Conservation (phyloP, 106 monocot genomes). For the Dactylorhiza incarnata region DNA sequence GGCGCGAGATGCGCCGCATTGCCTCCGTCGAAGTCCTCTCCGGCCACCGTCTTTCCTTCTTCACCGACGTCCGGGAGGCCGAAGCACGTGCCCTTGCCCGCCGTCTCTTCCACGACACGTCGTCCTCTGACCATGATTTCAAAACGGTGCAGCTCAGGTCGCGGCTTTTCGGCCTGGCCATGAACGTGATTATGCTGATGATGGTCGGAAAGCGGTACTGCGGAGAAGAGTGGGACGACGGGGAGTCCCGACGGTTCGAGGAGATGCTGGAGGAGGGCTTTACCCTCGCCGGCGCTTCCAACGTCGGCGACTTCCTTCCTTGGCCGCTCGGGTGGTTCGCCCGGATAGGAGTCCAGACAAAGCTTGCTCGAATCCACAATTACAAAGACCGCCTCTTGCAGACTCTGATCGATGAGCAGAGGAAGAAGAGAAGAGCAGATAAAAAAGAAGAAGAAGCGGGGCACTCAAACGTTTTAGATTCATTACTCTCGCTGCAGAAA, state of each 20-base stretch:
- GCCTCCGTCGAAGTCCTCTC: slow-evolving; percentile 38
- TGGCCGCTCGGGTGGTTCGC: neutral
- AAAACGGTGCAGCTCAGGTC: slow-evolving; percentile 27
- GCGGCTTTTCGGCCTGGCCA: slow-evolving; percentile 20
- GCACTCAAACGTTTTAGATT: neutral
- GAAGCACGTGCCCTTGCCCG: slow-evolving; percentile 20
- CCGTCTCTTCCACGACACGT: slow-evolving; percentile 10
- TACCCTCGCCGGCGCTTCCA: slow-evolving; percentile 6
- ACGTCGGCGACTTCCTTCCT: slow-evolving; percentile 21
- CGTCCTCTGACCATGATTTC: neutral
- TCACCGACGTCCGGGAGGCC: slow-evolving; percentile 6
- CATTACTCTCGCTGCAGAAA: neutral
- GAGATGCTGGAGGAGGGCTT: slow-evolving; percentile 15
- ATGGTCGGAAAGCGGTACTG: slow-evolving; percentile 20
- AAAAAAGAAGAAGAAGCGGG: neutral
- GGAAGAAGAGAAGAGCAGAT: neutral
- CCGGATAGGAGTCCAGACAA: slow-evolving; percentile 6
- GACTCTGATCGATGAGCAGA: slow-evolving; percentile 17
- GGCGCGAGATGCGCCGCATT: slow-evolving; percentile 19
- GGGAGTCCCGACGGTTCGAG: slow-evolving; percentile 9
- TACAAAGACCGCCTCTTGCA: slow-evolving; percentile 16
- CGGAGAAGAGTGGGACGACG: slow-evolving; percentile 4
- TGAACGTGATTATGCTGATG: slow-evolving; percentile 42
- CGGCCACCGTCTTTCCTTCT: slow-evolving; percentile 22
- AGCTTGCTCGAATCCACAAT: slow-evolving; percentile 2